A percentile compares a stretch with the other conserved stretches of the same genome.
Conservation (phyloP, 768 basidiomycete species). For the Lyophyllum semitale region DNA sequence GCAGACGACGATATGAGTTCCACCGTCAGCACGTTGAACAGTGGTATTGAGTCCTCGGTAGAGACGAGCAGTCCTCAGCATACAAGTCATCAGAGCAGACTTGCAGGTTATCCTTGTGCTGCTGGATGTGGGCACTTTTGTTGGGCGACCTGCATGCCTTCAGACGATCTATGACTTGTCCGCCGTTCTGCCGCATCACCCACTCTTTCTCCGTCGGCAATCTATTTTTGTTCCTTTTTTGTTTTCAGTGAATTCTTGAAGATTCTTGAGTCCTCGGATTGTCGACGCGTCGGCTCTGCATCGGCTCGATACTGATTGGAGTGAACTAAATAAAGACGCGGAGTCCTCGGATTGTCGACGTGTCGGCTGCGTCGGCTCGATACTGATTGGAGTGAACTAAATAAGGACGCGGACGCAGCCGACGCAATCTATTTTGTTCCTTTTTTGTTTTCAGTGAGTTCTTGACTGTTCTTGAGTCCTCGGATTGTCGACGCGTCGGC, state of each 20-base stretch:
- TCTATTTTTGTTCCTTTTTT: no score
- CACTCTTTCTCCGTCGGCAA: background rate
- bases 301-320: no score
- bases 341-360: no score
- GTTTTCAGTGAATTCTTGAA: no score
- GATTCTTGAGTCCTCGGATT: background rate
- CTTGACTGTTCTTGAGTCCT: background rate
- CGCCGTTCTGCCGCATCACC: background rate
- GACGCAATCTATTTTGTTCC: no score
- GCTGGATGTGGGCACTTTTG: conserved; percentile 85
- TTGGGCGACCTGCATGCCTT: conserved; percentile 51
- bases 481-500: background rate
- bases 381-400: no score
- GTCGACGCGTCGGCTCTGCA: background rate
- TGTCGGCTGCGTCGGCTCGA: no score
- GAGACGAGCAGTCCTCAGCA: conserved; percentile 20
- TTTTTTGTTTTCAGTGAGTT: no score
- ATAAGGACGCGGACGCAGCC: no score
- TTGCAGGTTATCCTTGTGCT: conserved; percentile 68
- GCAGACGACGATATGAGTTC: conserved; percentile 29
- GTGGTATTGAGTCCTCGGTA: conserved; percentile 17
- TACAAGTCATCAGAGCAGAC: conserved; percentile 14
- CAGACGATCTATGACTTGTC: conserved; percentile 9
- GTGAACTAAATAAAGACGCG: no score
- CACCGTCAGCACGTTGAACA: conserved; percentile 17